Percentiles rank a stretch among this genome's conserved stretches.
These are phyloP conservation scores for Balamuthia mandrillaris DNA, from an alignment of 208 protist genomes.

Conservation along the genomic window DNA sequence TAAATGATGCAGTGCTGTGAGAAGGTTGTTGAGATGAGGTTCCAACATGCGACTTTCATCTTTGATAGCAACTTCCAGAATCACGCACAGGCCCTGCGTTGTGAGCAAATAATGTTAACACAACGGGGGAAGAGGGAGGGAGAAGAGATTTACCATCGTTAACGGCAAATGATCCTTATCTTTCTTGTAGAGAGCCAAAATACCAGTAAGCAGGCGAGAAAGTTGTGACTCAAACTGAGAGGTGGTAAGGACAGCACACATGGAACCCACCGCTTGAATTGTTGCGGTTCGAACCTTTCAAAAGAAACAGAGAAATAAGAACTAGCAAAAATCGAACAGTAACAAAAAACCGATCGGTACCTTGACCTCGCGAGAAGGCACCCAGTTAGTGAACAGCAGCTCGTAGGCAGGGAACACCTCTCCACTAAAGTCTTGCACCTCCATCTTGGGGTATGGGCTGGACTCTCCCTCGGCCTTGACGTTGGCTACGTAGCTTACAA, in stretches of 20 bases:
- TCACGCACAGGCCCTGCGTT: conserved; percentile 28
- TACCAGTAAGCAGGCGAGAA: conserved; percentile 25
- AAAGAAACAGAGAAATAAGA: background rate
- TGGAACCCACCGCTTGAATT: conserved; percentile 53
- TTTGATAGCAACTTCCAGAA: conserved; percentile 4
- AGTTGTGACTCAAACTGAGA: conserved; percentile 52
- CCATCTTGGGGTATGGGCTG: conserved; percentile 38
- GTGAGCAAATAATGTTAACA: conserved; percentile 56
- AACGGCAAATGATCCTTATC: conserved; percentile 54
- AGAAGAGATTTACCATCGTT: no score
- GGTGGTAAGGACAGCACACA: conserved; percentile 36
- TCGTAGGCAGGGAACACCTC: conserved; percentile 58
- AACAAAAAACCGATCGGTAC: background rate
- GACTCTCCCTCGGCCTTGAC: background rate
- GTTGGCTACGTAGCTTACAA: conserved; percentile 49
- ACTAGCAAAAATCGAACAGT: background rate
- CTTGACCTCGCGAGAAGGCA: conserved; percentile 12
- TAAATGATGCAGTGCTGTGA: conserved; percentile 44
- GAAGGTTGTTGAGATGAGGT: conserved; percentile 26
- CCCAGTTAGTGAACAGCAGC: conserved; percentile 62
- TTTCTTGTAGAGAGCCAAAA: conserved; percentile 55
- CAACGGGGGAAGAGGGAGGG: no score
- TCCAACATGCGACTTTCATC: conserved; percentile 12
- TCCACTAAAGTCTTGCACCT: background rate
- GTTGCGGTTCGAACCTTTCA: conserved; percentile 49